Percentiles rank a stretch among this genome's conserved stretches.
Evolutionary conservation across 352 stramenopile species (phyloP).

Genomic region (Phytopythium boreale): DNA sequence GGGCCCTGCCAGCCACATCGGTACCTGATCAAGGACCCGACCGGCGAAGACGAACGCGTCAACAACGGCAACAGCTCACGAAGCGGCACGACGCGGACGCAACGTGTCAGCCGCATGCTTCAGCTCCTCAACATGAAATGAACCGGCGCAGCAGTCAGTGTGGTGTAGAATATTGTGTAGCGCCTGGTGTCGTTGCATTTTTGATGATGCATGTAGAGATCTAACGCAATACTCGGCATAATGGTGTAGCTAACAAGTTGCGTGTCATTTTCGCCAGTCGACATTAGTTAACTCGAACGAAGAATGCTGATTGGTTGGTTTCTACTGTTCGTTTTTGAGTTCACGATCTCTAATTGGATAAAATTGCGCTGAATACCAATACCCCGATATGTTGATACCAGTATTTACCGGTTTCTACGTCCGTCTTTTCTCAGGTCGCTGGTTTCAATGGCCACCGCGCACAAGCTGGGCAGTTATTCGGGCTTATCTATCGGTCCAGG

Average conservation of each 20-base stretch:
- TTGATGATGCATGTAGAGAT: too few species aligned
- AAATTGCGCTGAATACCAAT: too few species aligned
- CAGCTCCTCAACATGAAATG: background rate
- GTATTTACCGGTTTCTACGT: background rate
- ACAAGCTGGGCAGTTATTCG: too few species aligned
- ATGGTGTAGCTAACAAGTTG: too few species aligned
- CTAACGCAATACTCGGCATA: too few species aligned
- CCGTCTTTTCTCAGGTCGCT: background rate
- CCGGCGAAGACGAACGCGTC: conserved; percentile 15
- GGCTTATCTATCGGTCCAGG: too few species aligned
- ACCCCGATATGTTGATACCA: too few species aligned
- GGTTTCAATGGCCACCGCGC: background rate
- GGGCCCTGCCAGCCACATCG: conserved; percentile 30
- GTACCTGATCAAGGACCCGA: conserved; percentile 21
- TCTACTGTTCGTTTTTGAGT: background rate
- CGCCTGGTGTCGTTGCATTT: too few species aligned
- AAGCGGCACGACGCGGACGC: background rate
- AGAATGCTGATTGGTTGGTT: background rate
- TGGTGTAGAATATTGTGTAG: too few species aligned
- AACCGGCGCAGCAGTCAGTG: background rate
- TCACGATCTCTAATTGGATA: background rate
- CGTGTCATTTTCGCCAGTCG: too few species aligned
- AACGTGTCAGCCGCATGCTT: background rate
- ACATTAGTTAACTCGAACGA: too few species aligned
- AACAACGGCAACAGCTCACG: background rate